Conservation (phyloP, 257 asterid species). For the Asclepias syriaca region DNA sequence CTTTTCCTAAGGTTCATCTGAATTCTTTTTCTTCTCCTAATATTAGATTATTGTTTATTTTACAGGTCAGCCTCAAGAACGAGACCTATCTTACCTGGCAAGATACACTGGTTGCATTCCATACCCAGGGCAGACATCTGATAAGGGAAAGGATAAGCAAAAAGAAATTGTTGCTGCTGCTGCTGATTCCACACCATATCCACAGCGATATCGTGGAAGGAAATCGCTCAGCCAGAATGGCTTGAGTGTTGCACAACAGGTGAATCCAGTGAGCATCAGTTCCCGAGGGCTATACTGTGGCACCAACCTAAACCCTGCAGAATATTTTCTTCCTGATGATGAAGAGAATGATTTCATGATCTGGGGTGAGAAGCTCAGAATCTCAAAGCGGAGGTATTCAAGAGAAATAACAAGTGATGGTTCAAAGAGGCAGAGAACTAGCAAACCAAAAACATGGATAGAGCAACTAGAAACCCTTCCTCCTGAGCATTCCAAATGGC, state of each 20-base stretch:
- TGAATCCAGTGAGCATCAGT: neutral
- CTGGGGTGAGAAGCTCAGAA: slow-evolving; percentile 35
- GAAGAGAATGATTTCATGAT: slow-evolving; percentile 45
- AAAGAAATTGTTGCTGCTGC: slow-evolving; percentile 4
- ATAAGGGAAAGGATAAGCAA: slow-evolving; percentile 17
- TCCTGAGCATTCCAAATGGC: neutral
- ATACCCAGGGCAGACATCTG: neutral
- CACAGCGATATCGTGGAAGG: slow-evolving; percentile 1
- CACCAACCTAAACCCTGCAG: slow-evolving; percentile 67
- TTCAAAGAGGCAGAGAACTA: slow-evolving; percentile 26
- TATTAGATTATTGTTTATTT: neutral
- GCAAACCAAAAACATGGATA: slow-evolving; percentile 24
- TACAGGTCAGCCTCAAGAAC: slow-evolving; percentile 21
- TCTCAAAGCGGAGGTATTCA: slow-evolving; percentile 18
- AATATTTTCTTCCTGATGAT: slow-evolving; percentile 43
- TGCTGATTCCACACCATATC: slow-evolving; percentile 2
- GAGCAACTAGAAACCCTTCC: slow-evolving; percentile 10
- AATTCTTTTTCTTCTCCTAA: neutral
- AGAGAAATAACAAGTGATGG: slow-evolving; percentile 22
- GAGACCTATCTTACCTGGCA: neutral
- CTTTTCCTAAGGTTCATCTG: neutral
- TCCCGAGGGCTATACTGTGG: slow-evolving; percentile 3
- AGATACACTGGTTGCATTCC: slow-evolving; percentile 5
- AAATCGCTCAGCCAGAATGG: slow-evolving; percentile 14
- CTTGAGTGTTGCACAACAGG: neutral